These are phyloP conservation scores for Fusarium denticulatum DNA, from an alignment of 2,329 filamentous ascomycete species.

Conservation along the genomic window DNA sequence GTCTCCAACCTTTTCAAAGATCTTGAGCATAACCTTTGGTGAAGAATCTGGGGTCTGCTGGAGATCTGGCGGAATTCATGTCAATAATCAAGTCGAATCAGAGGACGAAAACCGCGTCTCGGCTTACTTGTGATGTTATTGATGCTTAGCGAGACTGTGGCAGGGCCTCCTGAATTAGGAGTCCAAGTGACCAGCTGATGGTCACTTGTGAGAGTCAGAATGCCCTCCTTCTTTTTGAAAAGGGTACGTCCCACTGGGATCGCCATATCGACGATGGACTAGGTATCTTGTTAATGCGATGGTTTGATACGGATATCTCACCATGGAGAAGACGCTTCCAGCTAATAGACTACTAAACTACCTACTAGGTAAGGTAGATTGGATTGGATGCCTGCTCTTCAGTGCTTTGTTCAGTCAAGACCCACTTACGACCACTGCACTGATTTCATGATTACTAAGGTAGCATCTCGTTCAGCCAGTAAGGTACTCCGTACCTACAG, in stretches of 20 bases:
- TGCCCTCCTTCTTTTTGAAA: constrained; percentile 97
- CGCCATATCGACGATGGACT: constrained; percentile 56
- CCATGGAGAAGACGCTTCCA: neutral
- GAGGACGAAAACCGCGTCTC: neutral
- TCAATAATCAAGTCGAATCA: constrained; percentile 1
- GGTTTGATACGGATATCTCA: neutral
- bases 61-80: constrained; percentile 68
- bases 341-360: neutral
- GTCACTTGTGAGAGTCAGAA: constrained; percentile 78
- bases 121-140: constrained; percentile 82
- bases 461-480: neutral
- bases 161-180: constrained; percentile 70
- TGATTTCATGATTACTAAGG: constrained; percentile 24
- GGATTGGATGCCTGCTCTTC: neutral
- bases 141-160: constrained; percentile 75
- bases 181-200: constrained; percentile 83
- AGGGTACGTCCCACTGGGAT: constrained; percentile 72
- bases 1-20: constrained; percentile 76
- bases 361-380: neutral
- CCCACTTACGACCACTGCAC: constrained; percentile 14
- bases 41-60: constrained; percentile 93
- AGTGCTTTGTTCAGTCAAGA: constrained; percentile 5
- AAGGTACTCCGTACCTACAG: neutral
- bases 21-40: constrained; percentile 92
- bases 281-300: neutral